Conservation (phyloP, 495 filamentous ascomycete species). For the Xylaria grammica region DNA sequence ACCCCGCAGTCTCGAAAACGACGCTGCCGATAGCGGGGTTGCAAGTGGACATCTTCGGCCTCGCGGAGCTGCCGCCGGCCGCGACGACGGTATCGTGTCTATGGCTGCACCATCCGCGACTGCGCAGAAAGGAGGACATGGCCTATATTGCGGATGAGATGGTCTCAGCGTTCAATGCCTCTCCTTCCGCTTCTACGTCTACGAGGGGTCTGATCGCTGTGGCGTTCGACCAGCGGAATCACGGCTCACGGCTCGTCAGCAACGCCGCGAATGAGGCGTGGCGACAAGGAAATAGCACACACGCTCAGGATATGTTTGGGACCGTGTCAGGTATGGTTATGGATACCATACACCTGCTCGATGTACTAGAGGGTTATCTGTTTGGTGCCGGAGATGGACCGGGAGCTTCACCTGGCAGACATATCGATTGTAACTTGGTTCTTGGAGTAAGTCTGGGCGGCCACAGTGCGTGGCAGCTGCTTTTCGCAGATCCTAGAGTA, state of each 20-base stretch:
- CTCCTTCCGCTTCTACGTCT: neutral
- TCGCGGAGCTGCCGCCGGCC: slow-evolving; percentile 67
- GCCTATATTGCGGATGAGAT: slow-evolving; percentile 44
- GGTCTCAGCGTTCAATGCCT: slow-evolving; percentile 42
- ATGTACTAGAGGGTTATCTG: slow-evolving; percentile 75
- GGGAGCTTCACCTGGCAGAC: slow-evolving; percentile 28
- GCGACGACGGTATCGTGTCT: slow-evolving; percentile 66
- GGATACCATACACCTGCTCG: slow-evolving; percentile 74
- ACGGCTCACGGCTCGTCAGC: slow-evolving; percentile 72
- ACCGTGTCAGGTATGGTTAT: slow-evolving; percentile 66
- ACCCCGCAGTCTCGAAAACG: slow-evolving; percentile 60
- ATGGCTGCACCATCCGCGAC: slow-evolving; percentile 86
- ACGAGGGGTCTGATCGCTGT: slow-evolving; percentile 71
- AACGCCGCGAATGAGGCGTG: slow-evolving; percentile 71
- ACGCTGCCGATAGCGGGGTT: slow-evolving; percentile 76
- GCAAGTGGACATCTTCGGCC: slow-evolving; percentile 75
- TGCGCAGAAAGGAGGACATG: slow-evolving; percentile 74
- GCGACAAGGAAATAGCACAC: slow-evolving; percentile 77
- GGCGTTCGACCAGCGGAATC: slow-evolving; percentile 88
- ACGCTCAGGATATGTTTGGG: slow-evolving; percentile 52
- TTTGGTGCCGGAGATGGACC: slow-evolving; percentile 58
- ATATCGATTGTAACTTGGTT: slow-evolving; percentile 73
- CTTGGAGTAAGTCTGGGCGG: slow-evolving; percentile 87
- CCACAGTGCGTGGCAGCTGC: slow-evolving; percentile 82
- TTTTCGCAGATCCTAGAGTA: slow-evolving; percentile 79